phyloP scores from a whole-genome alignment of 2,329 filamentous ascomycete genomes.

The Cercospora sesami region DNA sequence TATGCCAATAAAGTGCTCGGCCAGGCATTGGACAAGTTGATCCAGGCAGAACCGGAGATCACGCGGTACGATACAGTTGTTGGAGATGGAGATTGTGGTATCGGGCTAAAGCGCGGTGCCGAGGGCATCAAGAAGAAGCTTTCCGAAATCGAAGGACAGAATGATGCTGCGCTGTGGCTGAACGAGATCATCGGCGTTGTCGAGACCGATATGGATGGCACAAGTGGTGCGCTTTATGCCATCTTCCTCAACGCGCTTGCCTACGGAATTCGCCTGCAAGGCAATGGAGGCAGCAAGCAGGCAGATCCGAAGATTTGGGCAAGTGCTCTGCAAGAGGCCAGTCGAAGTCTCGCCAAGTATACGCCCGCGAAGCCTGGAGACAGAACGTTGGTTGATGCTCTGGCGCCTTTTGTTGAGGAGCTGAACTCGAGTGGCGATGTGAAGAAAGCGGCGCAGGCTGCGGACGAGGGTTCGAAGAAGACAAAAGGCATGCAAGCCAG shows the following conservation, averaged over 20 bases:
- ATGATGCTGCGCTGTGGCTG: conserved; percentile 61
- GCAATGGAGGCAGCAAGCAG: conserved; percentile 37
- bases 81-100: conserved; percentile 87
- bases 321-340: conserved; percentile 68
- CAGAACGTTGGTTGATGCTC: conserved; percentile 83
- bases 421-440: conserved; percentile 66
- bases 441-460: conserved; percentile 71
- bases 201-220: conserved; percentile 72
- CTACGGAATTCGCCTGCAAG: conserved; percentile 61
- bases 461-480: conserved; percentile 71
- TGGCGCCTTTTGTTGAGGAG: conserved; percentile 80
- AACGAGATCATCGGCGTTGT: conserved; percentile 63
- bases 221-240: conserved; percentile 74
- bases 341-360: conserved; percentile 72
- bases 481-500: conserved; percentile 93
- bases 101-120: conserved; percentile 82
- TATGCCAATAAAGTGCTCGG: conserved; percentile 55
- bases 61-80: conserved; percentile 76
- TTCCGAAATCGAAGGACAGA: conserved; percentile 41
- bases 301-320: conserved; percentile 57
- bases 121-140: conserved; percentile 57
- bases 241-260: conserved; percentile 89
- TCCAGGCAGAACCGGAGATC: conserved; percentile 64
- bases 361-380: conserved; percentile 89
- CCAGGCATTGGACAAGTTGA: conserved; percentile 60